Percentiles rank a stretch among this genome's conserved stretches.
Conservation (phyloP, 495 filamentous ascomycete species). For the Bacidia gigantensis region DNA sequence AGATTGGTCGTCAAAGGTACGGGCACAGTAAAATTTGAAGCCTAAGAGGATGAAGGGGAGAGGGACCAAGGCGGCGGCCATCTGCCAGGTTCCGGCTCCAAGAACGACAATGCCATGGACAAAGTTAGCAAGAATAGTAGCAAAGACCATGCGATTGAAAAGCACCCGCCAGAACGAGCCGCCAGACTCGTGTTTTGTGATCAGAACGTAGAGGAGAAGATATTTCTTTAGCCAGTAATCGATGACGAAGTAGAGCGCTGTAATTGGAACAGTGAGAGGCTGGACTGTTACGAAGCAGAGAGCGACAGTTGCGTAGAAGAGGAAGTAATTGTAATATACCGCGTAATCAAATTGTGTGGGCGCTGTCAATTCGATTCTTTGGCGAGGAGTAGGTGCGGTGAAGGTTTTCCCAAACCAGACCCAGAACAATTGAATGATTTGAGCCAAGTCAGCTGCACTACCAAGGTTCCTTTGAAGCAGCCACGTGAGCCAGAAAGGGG, state of each 20-base stretch:
- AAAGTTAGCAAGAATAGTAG: slow-evolving; percentile 61
- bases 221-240: slow-evolving; percentile 94
- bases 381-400: slow-evolving; percentile 73
- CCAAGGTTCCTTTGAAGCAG: slow-evolving; percentile 85
- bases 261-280: slow-evolving; percentile 79
- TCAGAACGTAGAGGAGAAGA: slow-evolving; percentile 80
- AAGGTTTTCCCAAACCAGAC: slow-evolving; percentile 75
- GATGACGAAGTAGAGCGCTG: slow-evolving; percentile 76
- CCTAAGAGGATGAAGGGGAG: slow-evolving; percentile 64
- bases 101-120: slow-evolving; percentile 63
- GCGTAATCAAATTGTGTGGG: slow-evolving; percentile 90
- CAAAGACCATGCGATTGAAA: slow-evolving; percentile 86
- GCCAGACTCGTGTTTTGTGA: slow-evolving; percentile 91
- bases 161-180: slow-evolving; percentile 86
- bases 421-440: slow-evolving; percentile 66
- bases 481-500: slow-evolving; percentile 89
- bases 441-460: slow-evolving; percentile 76
- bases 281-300: slow-evolving; percentile 78
- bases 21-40: slow-evolving; percentile 79
- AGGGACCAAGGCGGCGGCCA: slow-evolving; percentile 56
- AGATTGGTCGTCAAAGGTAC: slow-evolving; percentile 60
- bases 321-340: slow-evolving; percentile 88
- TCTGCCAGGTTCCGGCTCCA: slow-evolving; percentile 40
- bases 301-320: slow-evolving; percentile 84
- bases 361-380: slow-evolving; percentile 87